Evolutionary conservation across 768 basidiomycete genomes (phyloP), one percentile per base, ranked within the genome.

Genomic region (Suillus brevipes): DNA sequence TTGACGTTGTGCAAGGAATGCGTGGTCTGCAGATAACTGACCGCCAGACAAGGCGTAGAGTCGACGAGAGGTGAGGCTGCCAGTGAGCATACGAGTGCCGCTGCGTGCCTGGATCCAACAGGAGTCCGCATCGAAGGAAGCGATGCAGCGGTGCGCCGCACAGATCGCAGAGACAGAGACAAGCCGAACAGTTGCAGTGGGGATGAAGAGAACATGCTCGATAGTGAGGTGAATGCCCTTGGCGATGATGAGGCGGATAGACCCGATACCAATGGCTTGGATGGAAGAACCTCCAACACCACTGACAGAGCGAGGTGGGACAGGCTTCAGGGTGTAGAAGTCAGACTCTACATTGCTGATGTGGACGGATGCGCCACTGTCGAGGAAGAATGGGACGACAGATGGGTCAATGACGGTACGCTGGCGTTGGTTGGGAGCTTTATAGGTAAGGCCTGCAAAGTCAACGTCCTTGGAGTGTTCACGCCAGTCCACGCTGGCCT

Each of bases 241-340:
- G 0, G 62, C 71, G 25, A 75, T 34, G 3, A 34, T 18, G 1
- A 78, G 65, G 0, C 53, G 25, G 2, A 80, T 72, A 1, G 66
- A 66, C 0, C 78, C 76, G 7, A 75, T 69, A 0, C 73, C 75
- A 7, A 67, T 47, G 4, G 76, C 74, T 0, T 60, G 53, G 20
- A 78, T 72, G 10, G 60, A 64, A 0, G 73, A 73, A 4, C 74
- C 71, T 10, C 75, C 73, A 4, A 78, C 65, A 4, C 78, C 76
- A n/a, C 69, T 70, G 3, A 79, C 67, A 1, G 62, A 38, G 4
- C 71, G 55, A 23, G 73, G 63, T 0, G 66, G 6, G 18, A 77
- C 75, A 4, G 75, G 65, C 0, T 5, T 43, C 1, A 78, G 69
- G 0, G 43, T 49, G 13, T 61, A 23, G 67, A 79, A 78, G 62